These are phyloP conservation scores for Arthrinium puccinioides DNA, from an alignment of 2,329 filamentous ascomycete species.

Conservation along the genomic window DNA sequence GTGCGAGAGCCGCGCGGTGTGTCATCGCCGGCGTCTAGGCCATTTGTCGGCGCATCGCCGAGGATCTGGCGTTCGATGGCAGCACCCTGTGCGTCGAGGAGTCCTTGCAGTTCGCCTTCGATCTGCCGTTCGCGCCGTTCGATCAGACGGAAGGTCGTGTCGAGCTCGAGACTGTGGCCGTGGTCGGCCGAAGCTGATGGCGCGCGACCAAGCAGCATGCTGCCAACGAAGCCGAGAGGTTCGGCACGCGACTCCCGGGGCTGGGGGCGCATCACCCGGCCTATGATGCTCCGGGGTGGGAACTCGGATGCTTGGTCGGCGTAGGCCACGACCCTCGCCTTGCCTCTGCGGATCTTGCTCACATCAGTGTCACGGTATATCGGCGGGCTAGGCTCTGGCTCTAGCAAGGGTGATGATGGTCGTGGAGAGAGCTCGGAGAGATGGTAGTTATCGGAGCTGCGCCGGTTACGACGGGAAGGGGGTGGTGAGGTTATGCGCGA, in stretches of 20 bases:
- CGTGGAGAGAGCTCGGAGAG: slow-evolving; percentile 22
- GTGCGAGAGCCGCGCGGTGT: slow-evolving; percentile 27
- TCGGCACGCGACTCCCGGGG: slow-evolving; percentile 3
- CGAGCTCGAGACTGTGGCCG: slow-evolving; percentile 9
- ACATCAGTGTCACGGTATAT: background rate
- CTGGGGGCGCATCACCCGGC: slow-evolving; percentile 6
- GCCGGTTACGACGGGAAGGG: slow-evolving; percentile 13
- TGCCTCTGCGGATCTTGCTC: slow-evolving; percentile 5
- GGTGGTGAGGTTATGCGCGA: slow-evolving; percentile 13
- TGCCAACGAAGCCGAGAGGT: slow-evolving; percentile 18
- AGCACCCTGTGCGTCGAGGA: slow-evolving; percentile 52
- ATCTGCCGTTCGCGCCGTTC: slow-evolving; percentile 43
- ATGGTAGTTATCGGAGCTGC: slow-evolving; percentile 16
- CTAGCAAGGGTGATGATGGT: slow-evolving; percentile 18
- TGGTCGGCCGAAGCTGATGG: slow-evolving; percentile 7
- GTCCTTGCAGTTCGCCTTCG: slow-evolving; percentile 48
- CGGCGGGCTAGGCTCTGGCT: slow-evolving; percentile 7
- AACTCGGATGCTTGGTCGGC: slow-evolving; percentile 8
- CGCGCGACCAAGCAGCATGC: slow-evolving; percentile 15
- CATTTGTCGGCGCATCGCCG: slow-evolving; percentile 16
- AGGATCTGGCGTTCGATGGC: slow-evolving; percentile 35
- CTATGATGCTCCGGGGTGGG: slow-evolving; percentile 7
- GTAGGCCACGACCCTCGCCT: slow-evolving; percentile 13
- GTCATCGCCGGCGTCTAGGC: slow-evolving; percentile 17
- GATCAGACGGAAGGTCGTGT: slow-evolving; percentile 20